Evolutionary conservation across 768 basidiomycete genomes (phyloP).

Genomic region (Suillus spraguei): DNA sequence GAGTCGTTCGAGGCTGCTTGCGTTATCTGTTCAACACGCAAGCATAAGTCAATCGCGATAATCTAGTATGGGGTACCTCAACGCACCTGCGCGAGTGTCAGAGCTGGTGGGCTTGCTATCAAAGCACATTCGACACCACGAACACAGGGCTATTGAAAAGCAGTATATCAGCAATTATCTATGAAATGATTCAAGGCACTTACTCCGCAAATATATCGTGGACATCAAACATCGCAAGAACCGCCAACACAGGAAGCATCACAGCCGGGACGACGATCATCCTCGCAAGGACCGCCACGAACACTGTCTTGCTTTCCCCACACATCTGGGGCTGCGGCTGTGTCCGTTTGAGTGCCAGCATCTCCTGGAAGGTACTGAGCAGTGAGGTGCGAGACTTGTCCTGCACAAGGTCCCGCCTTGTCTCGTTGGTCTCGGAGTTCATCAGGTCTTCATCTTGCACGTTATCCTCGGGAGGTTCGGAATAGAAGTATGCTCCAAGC

Average conservation of each 20-base stretch:
- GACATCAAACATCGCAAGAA: slow-evolving; percentile 58
- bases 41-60: slow-evolving; percentile 9
- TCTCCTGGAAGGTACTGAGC: slow-evolving; percentile 43
- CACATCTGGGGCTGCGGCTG: slow-evolving; percentile 21
- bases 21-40: slow-evolving; percentile 58
- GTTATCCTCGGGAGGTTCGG: slow-evolving; percentile 31
- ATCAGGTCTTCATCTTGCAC: slow-evolving; percentile 13
- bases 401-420: slow-evolving; percentile 11
- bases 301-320: slow-evolving; percentile 82
- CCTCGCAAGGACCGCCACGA: slow-evolving; percentile 79
- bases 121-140: slow-evolving; percentile 84
- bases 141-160: slow-evolving; percentile 70
- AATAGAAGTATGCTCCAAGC: slow-evolving; percentile 90
- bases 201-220: slow-evolving; percentile 77
- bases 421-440: not conserved
- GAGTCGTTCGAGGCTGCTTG: slow-evolving; percentile 81
- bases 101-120: slow-evolving; percentile 80
- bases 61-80: slow-evolving; percentile 17
- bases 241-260: slow-evolving; percentile 74
- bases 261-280: slow-evolving; percentile 87
- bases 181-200: slow-evolving; percentile 33
- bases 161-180: slow-evolving; percentile 5
- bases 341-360: slow-evolving; percentile 38
- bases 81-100: slow-evolving; percentile 61
- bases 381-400: slow-evolving; percentile 36